Evolutionary conservation across 2,329 filamentous ascomycete species (phyloP).

Genomic region (Monosporascus sp.): DNA sequence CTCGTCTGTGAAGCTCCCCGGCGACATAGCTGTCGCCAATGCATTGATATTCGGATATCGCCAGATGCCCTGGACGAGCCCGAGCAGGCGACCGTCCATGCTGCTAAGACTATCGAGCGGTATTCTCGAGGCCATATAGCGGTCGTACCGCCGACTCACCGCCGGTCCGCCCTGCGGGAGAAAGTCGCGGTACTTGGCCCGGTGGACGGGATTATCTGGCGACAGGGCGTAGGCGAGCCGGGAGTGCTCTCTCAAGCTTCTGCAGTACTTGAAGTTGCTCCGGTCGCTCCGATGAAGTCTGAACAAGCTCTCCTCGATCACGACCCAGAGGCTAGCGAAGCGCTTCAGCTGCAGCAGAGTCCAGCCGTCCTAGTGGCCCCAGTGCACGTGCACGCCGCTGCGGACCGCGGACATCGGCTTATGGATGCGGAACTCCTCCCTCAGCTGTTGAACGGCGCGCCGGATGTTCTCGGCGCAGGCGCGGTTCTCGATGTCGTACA

Average conservation of each 20-base stretch:
- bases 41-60: constrained; percentile 3
- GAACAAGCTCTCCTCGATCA: constrained; percentile 10
- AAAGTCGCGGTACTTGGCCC: neutral
- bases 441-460: constrained; percentile 9
- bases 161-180: neutral
- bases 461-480: constrained; percentile 1
- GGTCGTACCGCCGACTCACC: neutral
- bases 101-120: neutral
- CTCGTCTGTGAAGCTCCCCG: fast-evolving
- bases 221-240: neutral
- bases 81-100: neutral
- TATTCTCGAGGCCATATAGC: neutral
- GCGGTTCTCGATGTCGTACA: constrained; percentile 11
- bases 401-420: constrained; percentile 6
- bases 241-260: neutral
- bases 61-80: constrained; percentile 7
- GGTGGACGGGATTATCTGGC: neutral
- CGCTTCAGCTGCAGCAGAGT: constrained; percentile 17
- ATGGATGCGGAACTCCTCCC: constrained; percentile 14
- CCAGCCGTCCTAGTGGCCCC: constrained; percentile 15
- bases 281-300: constrained; percentile 12
- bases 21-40: constrained; percentile 1
- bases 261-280: neutral
- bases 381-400: constrained; percentile 14
- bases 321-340: constrained; percentile 13